Evolutionary conservation across 805 yeast genomes (phyloP).

Genomic region (Candida andamanensis): DNA sequence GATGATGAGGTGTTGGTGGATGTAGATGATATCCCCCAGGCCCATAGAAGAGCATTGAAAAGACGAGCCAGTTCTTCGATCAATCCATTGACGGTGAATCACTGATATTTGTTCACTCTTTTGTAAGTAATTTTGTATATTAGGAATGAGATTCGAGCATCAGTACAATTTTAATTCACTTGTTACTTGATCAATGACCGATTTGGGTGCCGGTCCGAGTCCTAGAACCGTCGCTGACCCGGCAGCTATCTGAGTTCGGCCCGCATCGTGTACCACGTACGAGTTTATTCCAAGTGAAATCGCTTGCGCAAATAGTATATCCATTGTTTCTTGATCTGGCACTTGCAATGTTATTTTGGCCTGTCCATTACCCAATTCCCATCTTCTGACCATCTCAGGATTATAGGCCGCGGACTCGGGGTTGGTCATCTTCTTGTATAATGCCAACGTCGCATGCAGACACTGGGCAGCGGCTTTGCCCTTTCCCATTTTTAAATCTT

Average conservation of each 20-base stretch:
- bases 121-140: slow-evolving; percentile 2
- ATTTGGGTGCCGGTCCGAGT: slow-evolving; percentile 91
- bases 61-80: slow-evolving; percentile 41
- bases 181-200: slow-evolving; percentile 75
- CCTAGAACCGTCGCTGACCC: slow-evolving; percentile 97
- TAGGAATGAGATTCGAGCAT: too few species aligned
- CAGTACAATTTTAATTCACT: slow-evolving; percentile 71
- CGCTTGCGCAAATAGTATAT: slow-evolving; percentile 73
- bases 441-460: slow-evolving; percentile 93
- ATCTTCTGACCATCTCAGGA: slow-evolving; percentile 59
- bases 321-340: slow-evolving; percentile 65
- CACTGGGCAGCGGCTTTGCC: slow-evolving; percentile 98
- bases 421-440: slow-evolving; percentile 64
- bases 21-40: slow-evolving; percentile 28
- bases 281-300: slow-evolving; percentile 74
- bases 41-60: slow-evolving; percentile 22
- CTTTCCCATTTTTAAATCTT: slow-evolving; percentile 85
- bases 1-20: slow-evolving; percentile 32
- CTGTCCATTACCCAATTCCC: slow-evolving; percentile 80
- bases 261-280: slow-evolving; percentile 88
- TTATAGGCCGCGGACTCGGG: slow-evolving; percentile 51
- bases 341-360: slow-evolving; percentile 88
- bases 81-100: slow-evolving; percentile 29
- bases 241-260: slow-evolving; percentile 93
- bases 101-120: slow-evolving; percentile 4